Evolutionary conservation across 73 alveolate genomes (phyloP), one percentile per base, ranked within the genome.

Genomic region (Paramecium octaurelia): DNA sequence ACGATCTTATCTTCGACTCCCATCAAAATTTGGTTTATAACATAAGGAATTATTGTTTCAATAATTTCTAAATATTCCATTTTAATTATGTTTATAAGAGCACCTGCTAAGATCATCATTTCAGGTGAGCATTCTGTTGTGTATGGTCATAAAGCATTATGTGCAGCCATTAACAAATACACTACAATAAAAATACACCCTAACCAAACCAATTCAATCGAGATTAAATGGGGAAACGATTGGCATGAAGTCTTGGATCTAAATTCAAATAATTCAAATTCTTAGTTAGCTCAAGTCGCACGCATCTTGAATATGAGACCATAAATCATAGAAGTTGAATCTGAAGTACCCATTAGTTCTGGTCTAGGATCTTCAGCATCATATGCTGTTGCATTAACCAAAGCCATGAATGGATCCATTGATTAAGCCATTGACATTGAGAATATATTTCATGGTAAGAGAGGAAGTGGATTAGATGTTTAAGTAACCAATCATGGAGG

Each of bases 311-410:
- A 27, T 27, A 64, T 64, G 3, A 31, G 16, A 35, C 35, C 87
- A 36, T 38, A 20, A 9, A 29, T 73, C 4, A 36, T 73, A 12
- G 35, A 34, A 36, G 35, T 73, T 20, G 34, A 73, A 16, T 43
- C 91, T 42, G 73, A 43, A 23, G 73, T 80, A 14, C 76, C 91
- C 11, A 59, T 11, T 11, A 24, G 64, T 31, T 42, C 91, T 38
- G 91, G 91, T 12, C 18, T 80, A 35, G 76, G 76, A 80, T 80
- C 91, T 20, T 80, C 91, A 43, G 91, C 91, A 20, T 34, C 91
- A 23, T 80, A 23, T n/a, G 76, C 91, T 14, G 70, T 80, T 11
- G 46, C 35, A n/a, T 11, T 80, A 24, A 8, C 76, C 8, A 80
- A 80, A 80, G 91, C 46, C 10, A 24, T 80, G 18, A 48, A 48